phyloP scores from a whole-genome alignment of 208 protist species.

The Kentomonas sorsogonicus region DNA sequence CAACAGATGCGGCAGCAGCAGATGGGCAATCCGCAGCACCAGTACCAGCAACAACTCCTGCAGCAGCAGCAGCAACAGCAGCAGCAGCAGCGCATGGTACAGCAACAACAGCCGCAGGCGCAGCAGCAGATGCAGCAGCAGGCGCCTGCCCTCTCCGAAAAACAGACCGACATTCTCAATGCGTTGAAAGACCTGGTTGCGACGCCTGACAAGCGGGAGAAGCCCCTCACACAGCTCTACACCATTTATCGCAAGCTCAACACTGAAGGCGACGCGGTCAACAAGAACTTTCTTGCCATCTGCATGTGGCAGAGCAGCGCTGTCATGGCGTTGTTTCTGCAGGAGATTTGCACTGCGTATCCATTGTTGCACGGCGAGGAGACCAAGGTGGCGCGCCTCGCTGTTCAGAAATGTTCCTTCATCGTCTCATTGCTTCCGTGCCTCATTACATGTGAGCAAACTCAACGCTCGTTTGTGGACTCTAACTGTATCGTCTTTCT shows the following conservation, averaged over 20 bases:
- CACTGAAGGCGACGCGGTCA: conserved; percentile 2
- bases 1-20: too few species aligned
- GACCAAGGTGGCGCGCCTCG: too few species aligned
- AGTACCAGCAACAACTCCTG: too few species aligned
- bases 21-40: too few species aligned
- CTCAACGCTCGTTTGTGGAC: too few species aligned
- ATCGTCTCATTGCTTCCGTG: too few species aligned
- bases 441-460: too few species aligned
- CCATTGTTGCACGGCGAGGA: conserved; percentile 89
- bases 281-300: conserved; percentile 82
- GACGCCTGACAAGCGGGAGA: conserved; percentile 77
- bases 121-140: conserved; percentile 5
- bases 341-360: conserved; percentile 98
- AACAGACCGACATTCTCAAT: conserved; percentile 23
- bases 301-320: conserved; percentile 98
- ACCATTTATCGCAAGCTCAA: conserved; percentile 93
- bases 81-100: not conserved
- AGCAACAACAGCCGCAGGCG: conserved; percentile 9
- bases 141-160: conserved; percentile 17
- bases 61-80: not conserved
- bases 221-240: conserved; percentile 90
- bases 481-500: conserved; percentile 99
- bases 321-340: conserved; percentile 97
- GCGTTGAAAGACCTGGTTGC: conserved; percentile 67
- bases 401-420: too few species aligned